Base-by-base conservation (phyloP, 2,329 filamentous ascomycete species). In the Verticillium isaacii region DNA sequence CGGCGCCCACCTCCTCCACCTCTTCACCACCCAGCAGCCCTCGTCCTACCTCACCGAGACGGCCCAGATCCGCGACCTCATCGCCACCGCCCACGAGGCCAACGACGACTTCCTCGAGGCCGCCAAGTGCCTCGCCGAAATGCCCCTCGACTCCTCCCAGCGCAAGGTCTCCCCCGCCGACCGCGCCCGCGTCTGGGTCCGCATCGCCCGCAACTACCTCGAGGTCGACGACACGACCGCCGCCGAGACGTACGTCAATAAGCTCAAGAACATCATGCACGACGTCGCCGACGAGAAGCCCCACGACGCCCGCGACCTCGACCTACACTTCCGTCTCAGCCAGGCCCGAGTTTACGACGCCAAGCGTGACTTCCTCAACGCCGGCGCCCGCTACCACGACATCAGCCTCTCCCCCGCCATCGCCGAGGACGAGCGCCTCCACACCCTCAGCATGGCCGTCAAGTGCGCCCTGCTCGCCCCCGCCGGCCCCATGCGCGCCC, bases 301-400 rank as follows among this genome's bases (percentile, higher is more conserved):
- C 65, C 87, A 96, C 37, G 78, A 83, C 32, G 87, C 96, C 73
- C 85, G 87, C 41, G 85, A 90, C 64, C 82, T 94, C 56, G 87
- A 87, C 68, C 81, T 98, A 58, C 89, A 94, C 76, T 99, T 98
- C 78, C 87, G 92, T 69, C 87, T 98, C 65, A 94, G 90, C 9
- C 93, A 97, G 76, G 95, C 95, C 6, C 90, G 94, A 63, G 97
- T 99, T 75, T 87, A 92, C 68, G 95, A 99, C 77, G 90, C 93
- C 23, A 91, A 95, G 72, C 87, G 94, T 54, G 87, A 90, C 70
- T 99, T 99, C 79, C 81, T 98, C 29, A 88, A 94, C 62, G 95
- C 95, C 23, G 90, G 91, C 58, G 86, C 90, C 68, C 89, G 91
- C 62, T 99, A 99, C 80, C 91, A 96, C 74, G 88, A 89, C 63